phyloP scores from a whole-genome alignment of 768 basidiomycete species.

The Xerocomus brunneocitrinus region DNA sequence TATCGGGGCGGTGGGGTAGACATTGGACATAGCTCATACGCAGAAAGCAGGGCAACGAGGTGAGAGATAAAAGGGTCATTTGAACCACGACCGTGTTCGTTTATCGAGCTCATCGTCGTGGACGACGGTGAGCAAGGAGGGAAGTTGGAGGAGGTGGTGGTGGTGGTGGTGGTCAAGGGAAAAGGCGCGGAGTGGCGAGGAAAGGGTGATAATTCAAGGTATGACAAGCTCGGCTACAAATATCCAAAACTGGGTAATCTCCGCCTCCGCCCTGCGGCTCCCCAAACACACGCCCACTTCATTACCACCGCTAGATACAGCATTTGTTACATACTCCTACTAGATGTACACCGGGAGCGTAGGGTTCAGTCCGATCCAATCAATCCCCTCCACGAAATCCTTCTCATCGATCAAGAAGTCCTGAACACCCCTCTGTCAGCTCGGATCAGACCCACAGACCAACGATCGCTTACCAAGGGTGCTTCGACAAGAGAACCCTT shows the following conservation, averaged over 20 bases:
- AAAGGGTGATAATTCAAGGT: not conserved
- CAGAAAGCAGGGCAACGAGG: slow-evolving; percentile 53
- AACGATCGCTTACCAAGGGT: slow-evolving; percentile 51
- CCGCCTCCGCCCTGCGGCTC: slow-evolving; percentile 9
- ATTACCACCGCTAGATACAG: not conserved
- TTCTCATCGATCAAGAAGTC: slow-evolving; percentile 84
- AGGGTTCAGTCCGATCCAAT: slow-evolving; percentile 73
- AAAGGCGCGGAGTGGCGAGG: not conserved
- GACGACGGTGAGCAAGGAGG: slow-evolving; percentile 11
- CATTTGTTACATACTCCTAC: slow-evolving; percentile 26
- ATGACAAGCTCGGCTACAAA: slow-evolving; percentile 7
- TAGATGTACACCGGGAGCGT: slow-evolving; percentile 77
- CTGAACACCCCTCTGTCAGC: slow-evolving; percentile 33
- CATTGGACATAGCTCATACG: slow-evolving; percentile 53
- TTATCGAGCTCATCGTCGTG: slow-evolving; percentile 34
- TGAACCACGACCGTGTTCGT: slow-evolving; percentile 16
- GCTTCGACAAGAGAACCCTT: slow-evolving; percentile 72
- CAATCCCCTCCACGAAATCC: slow-evolving; percentile 61
- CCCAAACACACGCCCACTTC: not conserved
- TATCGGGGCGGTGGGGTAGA: slow-evolving; percentile 50
- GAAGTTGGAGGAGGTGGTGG: not conserved
- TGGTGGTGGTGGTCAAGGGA: slow-evolving; percentile 10
- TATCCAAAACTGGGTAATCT: slow-evolving; percentile 13
- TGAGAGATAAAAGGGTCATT: slow-evolving; percentile 46
- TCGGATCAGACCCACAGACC: not conserved